Evolutionary conservation across 257 asterid species (phyloP), one percentile per base, ranked within the genome.

Genomic region (Striga asiatica): DNA sequence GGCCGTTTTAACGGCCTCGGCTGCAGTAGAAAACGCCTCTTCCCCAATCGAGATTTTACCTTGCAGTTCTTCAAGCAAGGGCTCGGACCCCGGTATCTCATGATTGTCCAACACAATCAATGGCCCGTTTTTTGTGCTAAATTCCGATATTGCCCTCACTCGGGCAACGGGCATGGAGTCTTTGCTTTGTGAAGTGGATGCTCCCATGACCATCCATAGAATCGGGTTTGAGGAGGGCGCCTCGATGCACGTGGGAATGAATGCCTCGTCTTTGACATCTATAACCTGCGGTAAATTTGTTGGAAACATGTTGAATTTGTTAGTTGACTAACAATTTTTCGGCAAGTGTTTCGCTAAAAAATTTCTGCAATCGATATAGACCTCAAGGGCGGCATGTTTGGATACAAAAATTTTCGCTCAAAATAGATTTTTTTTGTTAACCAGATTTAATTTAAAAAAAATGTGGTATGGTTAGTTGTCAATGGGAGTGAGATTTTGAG

Each of bases 121-220:
- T 56, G n/a, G n/a, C 62, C 81, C 45, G 78, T 49, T 50, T 49
- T 66, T 46, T 29, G 75, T 28, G 11, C 27, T 25, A 53, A 81
- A 74, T 23, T 83, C 84, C 0, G 92, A 72, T 3, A 82, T 46
- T 34, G 64, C 80, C 73, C 89, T 84, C 42, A 82, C 77, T 24
- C 89, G 84, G 51, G 79, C 83, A 66, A 84, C 56, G 41, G 73
- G 81, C 31, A 71, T 50, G 20, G 77, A 54, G 46, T 73, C 50
- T 0, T 78, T 42, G 23, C 48, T 39, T 11, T 60, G 56, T 52
- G 65, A 69, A 61, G 41, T 72, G 8, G 96, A 87, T 5, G 76
- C 85, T 0, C 95, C 98, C 96, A 92, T 84, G 46, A 84, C 89
- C 93, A 84, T 84, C 98, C 97, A 92, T 60, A 88, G 70, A 8